Evolutionary conservation across 1,284 basidiomycete genomes (phyloP).

Genomic region (Caloboletus firmus): DNA sequence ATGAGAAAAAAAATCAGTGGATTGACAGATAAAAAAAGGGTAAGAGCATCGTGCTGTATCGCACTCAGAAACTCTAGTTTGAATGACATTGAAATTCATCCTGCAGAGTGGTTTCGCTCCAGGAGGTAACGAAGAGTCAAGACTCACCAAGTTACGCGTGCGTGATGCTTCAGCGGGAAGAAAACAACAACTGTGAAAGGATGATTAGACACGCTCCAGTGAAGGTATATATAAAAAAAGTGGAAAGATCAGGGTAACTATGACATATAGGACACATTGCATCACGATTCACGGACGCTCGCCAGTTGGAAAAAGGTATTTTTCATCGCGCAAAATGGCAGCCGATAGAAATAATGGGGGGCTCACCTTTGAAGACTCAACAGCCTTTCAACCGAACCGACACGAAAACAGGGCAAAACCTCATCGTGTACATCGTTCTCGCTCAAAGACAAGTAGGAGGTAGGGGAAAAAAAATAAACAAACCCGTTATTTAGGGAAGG

Average conservation of each 20-base stretch:
- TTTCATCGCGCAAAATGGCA: slow-evolving; percentile 48
- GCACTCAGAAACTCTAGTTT: slow-evolving; percentile 90
- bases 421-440: not conserved
- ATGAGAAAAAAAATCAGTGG: slow-evolving; percentile 50
- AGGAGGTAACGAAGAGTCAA: not conserved
- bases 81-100: slow-evolving; percentile 64
- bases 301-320: slow-evolving; percentile 38
- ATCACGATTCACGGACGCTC: slow-evolving; percentile 41
- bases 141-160: slow-evolving; percentile 12
- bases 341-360: not conserved
- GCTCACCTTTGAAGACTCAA: slow-evolving; percentile 12
- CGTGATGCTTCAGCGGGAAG: not conserved
- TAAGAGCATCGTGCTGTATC: slow-evolving; percentile 62
- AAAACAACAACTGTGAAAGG: slow-evolving; percentile 9
- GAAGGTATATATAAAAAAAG: slow-evolving; percentile 1
- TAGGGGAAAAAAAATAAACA: not conserved
- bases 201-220: slow-evolving; percentile 9
- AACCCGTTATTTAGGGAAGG: not conserved
- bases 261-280: slow-evolving; percentile 66
- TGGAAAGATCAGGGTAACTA: slow-evolving; percentile 82
- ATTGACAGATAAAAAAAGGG: slow-evolving; percentile 52
- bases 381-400: not conserved
- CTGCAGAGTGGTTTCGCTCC: slow-evolving; percentile 22
- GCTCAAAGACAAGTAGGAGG: not conserved
- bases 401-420: not conserved